A percentile compares a stretch with the other conserved stretches of the same genome.
phyloP scores from a whole-genome alignment of 2,329 filamentous ascomycete genomes.

The Trichoderma sp. region DNA sequence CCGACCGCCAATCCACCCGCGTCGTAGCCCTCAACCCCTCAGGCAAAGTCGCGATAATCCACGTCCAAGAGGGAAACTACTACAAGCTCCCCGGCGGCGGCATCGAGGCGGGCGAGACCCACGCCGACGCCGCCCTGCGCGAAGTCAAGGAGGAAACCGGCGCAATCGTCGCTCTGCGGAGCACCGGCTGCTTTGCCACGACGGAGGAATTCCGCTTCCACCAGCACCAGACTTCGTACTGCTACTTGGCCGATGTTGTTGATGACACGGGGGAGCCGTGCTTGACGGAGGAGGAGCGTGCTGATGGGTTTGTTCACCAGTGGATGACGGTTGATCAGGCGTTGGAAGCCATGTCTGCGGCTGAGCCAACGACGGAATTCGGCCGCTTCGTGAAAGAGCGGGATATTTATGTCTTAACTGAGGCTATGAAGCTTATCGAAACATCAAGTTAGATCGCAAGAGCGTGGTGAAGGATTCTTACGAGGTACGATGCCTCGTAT shows the following conservation, averaged over 20 bases:
- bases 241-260: conserved; percentile 18
- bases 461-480: not conserved
- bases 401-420: not conserved
- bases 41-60: conserved; percentile 11
- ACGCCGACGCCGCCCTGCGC: not conserved
- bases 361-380: not conserved
- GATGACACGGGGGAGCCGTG: conserved; percentile 14
- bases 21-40: conserved; percentile 6
- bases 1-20: conserved; percentile 13
- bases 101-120: conserved; percentile 15
- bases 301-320: conserved; percentile 14
- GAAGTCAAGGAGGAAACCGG: conserved; percentile 20
- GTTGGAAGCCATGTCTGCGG: not conserved
- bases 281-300: conserved; percentile 17
- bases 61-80: conserved; percentile 17
- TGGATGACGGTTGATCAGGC: conserved; percentile 5
- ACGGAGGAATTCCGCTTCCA: conserved; percentile 20
- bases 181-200: conserved; percentile 7
- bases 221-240: conserved; percentile 20
- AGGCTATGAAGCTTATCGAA: not conserved
- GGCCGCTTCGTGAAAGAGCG: not conserved
- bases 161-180: not conserved
- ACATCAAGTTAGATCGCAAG: not conserved
- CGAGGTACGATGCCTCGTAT: not conserved
- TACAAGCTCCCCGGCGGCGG: conserved; percentile 22